A percentile compares a stretch with the other conserved stretches of the same genome.
phyloP scores from a whole-genome alignment of 2,329 filamentous ascomycete genomes.

The Didymella sp. region DNA sequence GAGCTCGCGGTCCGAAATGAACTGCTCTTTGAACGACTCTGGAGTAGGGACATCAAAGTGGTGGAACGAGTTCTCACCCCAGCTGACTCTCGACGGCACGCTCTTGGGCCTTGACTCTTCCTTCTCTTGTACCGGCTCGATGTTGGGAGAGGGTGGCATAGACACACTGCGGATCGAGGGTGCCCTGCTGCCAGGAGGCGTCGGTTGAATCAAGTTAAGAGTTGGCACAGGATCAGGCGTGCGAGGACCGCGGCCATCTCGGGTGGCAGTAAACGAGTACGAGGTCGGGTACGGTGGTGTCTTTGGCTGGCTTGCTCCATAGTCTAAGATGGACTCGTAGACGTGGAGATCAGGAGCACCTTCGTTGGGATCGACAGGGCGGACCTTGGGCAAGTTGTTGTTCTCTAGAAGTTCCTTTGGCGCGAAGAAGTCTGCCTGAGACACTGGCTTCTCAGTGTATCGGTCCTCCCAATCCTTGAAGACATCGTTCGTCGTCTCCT shows the following conservation, averaged over 20 bases:
- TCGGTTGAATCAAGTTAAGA: slow-evolving; percentile 65
- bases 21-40: slow-evolving; percentile 51
- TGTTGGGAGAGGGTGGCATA: slow-evolving; percentile 44
- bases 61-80: slow-evolving; percentile 57
- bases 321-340: slow-evolving; percentile 52
- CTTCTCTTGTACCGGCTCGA: slow-evolving; percentile 37
- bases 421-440: slow-evolving; percentile 57
- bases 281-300: slow-evolving; percentile 47
- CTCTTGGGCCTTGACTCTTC: slow-evolving; percentile 36
- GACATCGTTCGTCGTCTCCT: slow-evolving; percentile 51
- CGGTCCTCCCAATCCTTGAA: slow-evolving; percentile 53
- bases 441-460: slow-evolving; percentile 49
- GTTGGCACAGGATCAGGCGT: slow-evolving; percentile 57
- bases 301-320: slow-evolving; percentile 34
- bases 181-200: slow-evolving; percentile 61
- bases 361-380: slow-evolving; percentile 51
- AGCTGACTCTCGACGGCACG: slow-evolving; percentile 52
- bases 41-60: slow-evolving; percentile 57
- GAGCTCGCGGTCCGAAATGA: slow-evolving; percentile 42
- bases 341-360: slow-evolving; percentile 54
- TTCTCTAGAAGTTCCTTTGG: slow-evolving; percentile 53
- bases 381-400: slow-evolving; percentile 45
- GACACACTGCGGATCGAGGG: slow-evolving; percentile 48
- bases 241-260: slow-evolving; percentile 47
- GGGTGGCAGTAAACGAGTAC: slow-evolving; percentile 50